phyloP scores from a whole-genome alignment of 352 stramenopile species.

The Phytophthora capsici region DNA sequence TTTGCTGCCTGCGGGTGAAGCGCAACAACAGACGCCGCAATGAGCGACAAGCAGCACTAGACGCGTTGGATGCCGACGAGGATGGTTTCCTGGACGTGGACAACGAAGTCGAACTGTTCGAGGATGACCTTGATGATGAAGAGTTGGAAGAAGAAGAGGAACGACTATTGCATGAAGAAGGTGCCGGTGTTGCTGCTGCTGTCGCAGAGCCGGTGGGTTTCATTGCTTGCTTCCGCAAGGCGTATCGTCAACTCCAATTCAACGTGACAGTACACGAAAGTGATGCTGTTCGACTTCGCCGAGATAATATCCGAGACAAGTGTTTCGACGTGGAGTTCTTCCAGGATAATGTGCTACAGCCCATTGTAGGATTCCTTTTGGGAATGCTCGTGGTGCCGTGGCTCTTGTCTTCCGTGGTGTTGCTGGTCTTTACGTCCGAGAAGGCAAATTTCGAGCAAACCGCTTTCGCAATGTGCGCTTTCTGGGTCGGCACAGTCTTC shows the following conservation, averaged over 20 bases:
- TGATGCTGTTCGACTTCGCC: slow-evolving; percentile 61
- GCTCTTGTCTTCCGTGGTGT: slow-evolving; percentile 50
- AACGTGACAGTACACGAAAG: slow-evolving; percentile 78
- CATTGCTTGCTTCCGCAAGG: slow-evolving; percentile 59
- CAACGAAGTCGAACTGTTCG: slow-evolving; percentile 45
- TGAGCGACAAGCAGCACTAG: slow-evolving; percentile 38
- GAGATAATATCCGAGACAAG: slow-evolving; percentile 63
- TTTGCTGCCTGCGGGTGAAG: slow-evolving; percentile 76
- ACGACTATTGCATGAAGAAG: slow-evolving; percentile 19
- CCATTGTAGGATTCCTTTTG: slow-evolving; percentile 54
- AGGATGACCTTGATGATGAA: slow-evolving; percentile 45
- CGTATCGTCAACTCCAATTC: slow-evolving; percentile 76
- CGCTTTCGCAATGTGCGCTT: slow-evolving; percentile 59
- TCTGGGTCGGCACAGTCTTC: slow-evolving; percentile 48
- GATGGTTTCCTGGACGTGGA: slow-evolving; percentile 43
- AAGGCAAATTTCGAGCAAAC: slow-evolving; percentile 52
- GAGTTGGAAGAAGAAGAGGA: slow-evolving; percentile 44
- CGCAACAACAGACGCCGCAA: slow-evolving; percentile 50
- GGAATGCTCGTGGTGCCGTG: slow-evolving; percentile 62
- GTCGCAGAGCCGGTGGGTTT: slow-evolving; percentile 45
- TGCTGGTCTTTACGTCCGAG: slow-evolving; percentile 49
- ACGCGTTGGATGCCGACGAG: slow-evolving; percentile 46
- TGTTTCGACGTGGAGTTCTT: slow-evolving; percentile 83
- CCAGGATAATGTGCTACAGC: slow-evolving; percentile 63
- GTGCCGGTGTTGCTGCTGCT: slow-evolving; percentile 10